A percentile compares a stretch with the other conserved stretches of the same genome.
These are phyloP conservation scores for Laburnicola sp. DNA, from an alignment of 2,329 filamentous ascomycete species.

Conservation along the genomic window DNA sequence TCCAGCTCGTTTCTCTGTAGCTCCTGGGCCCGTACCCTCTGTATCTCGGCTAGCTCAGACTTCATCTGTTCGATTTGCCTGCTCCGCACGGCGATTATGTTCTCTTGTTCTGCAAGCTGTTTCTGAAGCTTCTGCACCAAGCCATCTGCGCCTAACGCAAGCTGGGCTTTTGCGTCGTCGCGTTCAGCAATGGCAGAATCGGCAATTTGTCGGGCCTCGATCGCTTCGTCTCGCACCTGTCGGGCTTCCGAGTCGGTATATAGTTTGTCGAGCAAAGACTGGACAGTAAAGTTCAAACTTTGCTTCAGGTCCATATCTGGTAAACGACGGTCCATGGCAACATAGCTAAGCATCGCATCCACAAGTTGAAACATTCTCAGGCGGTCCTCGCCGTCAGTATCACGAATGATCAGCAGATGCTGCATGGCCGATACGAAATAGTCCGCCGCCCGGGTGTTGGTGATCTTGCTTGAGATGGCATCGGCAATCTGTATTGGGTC, in stretches of 20 bases:
- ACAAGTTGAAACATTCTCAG: constrained; percentile 96
- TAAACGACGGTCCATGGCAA: constrained; percentile 93
- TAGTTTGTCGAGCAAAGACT: constrained; percentile 90
- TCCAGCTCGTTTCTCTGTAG: constrained; percentile 94
- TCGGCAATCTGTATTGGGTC: constrained; percentile 93
- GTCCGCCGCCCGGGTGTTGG: constrained; percentile 83
- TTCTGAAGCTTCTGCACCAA: constrained; percentile 90
- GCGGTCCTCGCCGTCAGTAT: constrained; percentile 89
- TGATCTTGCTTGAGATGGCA: constrained; percentile 82
- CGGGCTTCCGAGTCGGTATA: constrained; percentile 95
- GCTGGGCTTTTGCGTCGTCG: constrained; percentile 86
- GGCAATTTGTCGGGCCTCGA: constrained; percentile 88
- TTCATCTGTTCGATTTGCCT: constrained; percentile 87
- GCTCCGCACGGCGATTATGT: constrained; percentile 84
- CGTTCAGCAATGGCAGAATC: constrained; percentile 95
- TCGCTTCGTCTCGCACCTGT: constrained; percentile 86
- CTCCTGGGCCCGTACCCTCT: constrained; percentile 84
- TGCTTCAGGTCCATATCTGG: constrained; percentile 98
- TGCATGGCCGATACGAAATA: constrained; percentile 96
- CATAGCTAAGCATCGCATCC: constrained; percentile 98
- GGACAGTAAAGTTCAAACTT: constrained; percentile 95
- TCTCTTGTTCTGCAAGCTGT: constrained; percentile 88
- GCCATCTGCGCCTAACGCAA: constrained; percentile 91
- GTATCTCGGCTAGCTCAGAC: constrained; percentile 83
- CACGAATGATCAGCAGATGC: constrained; percentile 87